Percentiles rank a stretch among this genome's conserved stretches.
phyloP scores from a whole-genome alignment of 2,329 filamentous ascomycete genomes.

The Calycina marina region DNA sequence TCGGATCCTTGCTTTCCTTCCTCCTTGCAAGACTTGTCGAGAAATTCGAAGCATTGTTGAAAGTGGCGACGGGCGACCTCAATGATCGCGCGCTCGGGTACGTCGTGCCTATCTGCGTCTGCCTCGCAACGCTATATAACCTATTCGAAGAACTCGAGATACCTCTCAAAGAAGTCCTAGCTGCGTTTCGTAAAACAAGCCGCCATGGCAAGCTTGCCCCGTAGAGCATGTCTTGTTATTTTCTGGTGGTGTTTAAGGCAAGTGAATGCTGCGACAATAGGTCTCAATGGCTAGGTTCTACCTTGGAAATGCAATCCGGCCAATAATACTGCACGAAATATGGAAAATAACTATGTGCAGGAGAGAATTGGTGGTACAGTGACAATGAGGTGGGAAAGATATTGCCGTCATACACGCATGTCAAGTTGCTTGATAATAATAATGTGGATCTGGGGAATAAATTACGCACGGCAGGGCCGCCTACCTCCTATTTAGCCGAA shows the following conservation, averaged over 20 bases:
- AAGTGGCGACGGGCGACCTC: conserved; percentile 36
- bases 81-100: conserved; percentile 41
- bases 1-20: conserved; percentile 29
- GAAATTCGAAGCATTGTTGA: conserved; percentile 29
- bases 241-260: not conserved
- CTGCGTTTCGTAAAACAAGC: conserved; percentile 29
- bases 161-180: conserved; percentile 11
- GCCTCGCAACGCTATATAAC: conserved; percentile 13
- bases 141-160: conserved; percentile 11
- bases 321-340: no score
- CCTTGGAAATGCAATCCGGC: no score
- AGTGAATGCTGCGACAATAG: no score
- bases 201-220: conserved; percentile 52
- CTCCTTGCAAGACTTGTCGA: conserved; percentile 33
- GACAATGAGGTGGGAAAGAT: no score
- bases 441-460: no score
- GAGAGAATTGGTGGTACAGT: no score
- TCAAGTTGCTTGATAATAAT: no score
- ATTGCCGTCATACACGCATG: no score
- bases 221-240: conserved; percentile 37
- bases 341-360: no score
- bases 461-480: no score
- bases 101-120: conserved; percentile 31
- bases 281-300: no score
- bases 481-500: no score